Percentiles rank a stretch among this genome's conserved stretches.
Conservation (phyloP, 2,329 filamentous ascomycete genomes). For the Pyricularia sp. region DNA sequence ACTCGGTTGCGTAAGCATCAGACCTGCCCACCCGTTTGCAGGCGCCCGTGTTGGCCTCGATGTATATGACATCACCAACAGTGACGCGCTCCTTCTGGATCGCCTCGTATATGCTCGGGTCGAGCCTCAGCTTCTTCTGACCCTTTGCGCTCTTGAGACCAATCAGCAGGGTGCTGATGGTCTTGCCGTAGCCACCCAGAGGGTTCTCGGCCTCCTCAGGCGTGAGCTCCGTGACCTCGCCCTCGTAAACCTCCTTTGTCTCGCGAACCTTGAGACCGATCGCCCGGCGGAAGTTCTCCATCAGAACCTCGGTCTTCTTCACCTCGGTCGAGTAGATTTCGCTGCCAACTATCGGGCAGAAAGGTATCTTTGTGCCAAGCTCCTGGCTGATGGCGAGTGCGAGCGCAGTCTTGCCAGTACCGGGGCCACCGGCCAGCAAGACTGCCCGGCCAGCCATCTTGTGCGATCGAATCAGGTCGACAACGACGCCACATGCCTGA, state of each 20-base stretch:
- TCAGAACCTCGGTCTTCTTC: conserved; percentile 97
- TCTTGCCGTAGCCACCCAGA: conserved; percentile 90
- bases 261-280: conserved; percentile 95
- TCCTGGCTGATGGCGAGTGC: conserved; percentile 94
- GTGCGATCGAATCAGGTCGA: conserved; percentile 88
- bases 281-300: conserved; percentile 97
- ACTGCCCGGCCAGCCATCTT: conserved; percentile 97
- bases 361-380: conserved; percentile 93
- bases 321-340: conserved; percentile 97
- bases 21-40: conserved; percentile 94
- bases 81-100: conserved; percentile 97
- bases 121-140: conserved; percentile 92
- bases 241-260: conserved; percentile 98
- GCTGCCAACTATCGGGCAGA: conserved; percentile 95
- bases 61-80: conserved; percentile 96
- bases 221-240: conserved; percentile 93
- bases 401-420: conserved; percentile 93
- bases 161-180: conserved; percentile 89
- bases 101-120: conserved; percentile 97
- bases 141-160: conserved; percentile 91
- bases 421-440: conserved; percentile 82
- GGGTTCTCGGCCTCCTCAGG: conserved; percentile 98
- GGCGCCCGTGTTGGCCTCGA: conserved; percentile 95
- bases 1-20: conserved; percentile 95
- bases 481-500: conserved; percentile 84